These are phyloP conservation scores for Clonostachys sp. DNA, from an alignment of 2,329 filamentous ascomycete species.

Conservation along the genomic window DNA sequence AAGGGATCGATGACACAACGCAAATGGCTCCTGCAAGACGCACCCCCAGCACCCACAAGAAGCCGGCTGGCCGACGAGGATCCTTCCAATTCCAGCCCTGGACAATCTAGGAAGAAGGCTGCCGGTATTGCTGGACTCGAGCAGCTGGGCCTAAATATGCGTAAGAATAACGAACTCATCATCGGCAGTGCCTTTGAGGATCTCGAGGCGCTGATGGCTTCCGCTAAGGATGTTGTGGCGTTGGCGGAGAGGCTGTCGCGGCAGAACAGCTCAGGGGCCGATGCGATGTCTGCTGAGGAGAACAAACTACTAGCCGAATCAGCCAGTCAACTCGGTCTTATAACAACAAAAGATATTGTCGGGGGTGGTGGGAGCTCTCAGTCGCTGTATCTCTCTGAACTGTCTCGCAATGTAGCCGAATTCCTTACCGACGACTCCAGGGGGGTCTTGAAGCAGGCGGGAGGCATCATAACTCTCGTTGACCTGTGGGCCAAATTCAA, in stretches of 20 bases:
- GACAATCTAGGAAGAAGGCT: slow-evolving; percentile 42
- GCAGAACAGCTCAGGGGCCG: slow-evolving; percentile 56
- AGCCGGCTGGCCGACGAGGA: slow-evolving; percentile 29
- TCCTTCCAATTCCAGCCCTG: slow-evolving; percentile 16
- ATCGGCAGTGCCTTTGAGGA: slow-evolving; percentile 96
- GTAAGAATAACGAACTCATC: slow-evolving; percentile 88
- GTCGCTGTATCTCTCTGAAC: slow-evolving; percentile 82
- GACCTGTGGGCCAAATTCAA: slow-evolving; percentile 96
- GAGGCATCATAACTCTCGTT: slow-evolving; percentile 84
- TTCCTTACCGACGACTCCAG: slow-evolving; percentile 82
- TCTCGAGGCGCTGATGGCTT: slow-evolving; percentile 93
- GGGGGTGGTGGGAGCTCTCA: slow-evolving; percentile 65
- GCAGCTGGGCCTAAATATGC: slow-evolving; percentile 74
- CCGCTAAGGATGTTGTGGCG: slow-evolving; percentile 91
- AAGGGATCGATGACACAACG: slow-evolving; percentile 86
- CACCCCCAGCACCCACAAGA: slow-evolving; percentile 76
- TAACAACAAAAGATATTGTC: slow-evolving; percentile 95
- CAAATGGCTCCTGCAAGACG: slow-evolving; percentile 90
- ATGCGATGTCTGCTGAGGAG: slow-evolving; percentile 62
- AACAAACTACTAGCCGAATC: slow-evolving; percentile 76
- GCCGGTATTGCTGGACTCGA: slow-evolving; percentile 92
- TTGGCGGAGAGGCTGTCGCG: slow-evolving; percentile 83
- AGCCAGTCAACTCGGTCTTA: slow-evolving; percentile 71
- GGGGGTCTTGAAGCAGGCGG: slow-evolving; percentile 72
- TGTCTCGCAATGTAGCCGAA: slow-evolving; percentile 80